A percentile compares a stretch with the other conserved stretches of the same genome.
phyloP scores from a whole-genome alignment of 352 stramenopile genomes.

The Phytophthora ramorum region DNA sequence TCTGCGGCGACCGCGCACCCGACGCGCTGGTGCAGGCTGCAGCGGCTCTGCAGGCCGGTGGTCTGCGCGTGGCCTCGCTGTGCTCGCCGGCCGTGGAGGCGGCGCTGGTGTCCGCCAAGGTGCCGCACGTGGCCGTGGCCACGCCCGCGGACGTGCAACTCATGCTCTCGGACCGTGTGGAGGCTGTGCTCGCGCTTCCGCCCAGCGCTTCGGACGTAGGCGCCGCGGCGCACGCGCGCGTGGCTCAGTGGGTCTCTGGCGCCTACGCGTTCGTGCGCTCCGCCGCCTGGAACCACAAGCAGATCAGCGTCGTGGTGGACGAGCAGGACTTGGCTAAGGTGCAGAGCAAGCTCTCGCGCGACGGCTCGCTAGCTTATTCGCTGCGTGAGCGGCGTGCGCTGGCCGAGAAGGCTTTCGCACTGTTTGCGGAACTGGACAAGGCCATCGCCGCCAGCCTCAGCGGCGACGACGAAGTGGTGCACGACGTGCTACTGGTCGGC shows the following conservation, averaged over 20 bases:
- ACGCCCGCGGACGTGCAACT: slow-evolving; percentile 71
- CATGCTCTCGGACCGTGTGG: slow-evolving; percentile 73
- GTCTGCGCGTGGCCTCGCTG: slow-evolving; percentile 71
- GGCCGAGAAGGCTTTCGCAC: slow-evolving; percentile 81
- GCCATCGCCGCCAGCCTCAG: slow-evolving; percentile 63
- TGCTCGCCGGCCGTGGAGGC: slow-evolving; percentile 56
- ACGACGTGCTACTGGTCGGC: slow-evolving; percentile 93
- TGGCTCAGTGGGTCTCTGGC: slow-evolving; percentile 77
- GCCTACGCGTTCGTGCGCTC: slow-evolving; percentile 84
- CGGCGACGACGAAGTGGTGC: slow-evolving; percentile 64
- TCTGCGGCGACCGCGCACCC: slow-evolving; percentile 63
- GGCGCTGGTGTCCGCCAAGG: slow-evolving; percentile 74
- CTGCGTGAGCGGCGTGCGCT: slow-evolving; percentile 71
- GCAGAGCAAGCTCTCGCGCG: slow-evolving; percentile 60
- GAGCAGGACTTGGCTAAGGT: slow-evolving; percentile 62
- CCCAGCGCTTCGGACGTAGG: slow-evolving; percentile 36
- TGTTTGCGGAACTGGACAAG: slow-evolving; percentile 79
- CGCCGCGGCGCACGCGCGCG: slow-evolving; percentile 45
- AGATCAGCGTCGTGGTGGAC: slow-evolving; percentile 85
- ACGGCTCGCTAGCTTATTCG: slow-evolving; percentile 73
- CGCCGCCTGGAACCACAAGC: slow-evolving; percentile 88
- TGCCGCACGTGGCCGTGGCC: slow-evolving; percentile 74
- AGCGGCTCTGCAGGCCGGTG: slow-evolving; percentile 56
- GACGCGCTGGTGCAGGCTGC: slow-evolving; percentile 56
- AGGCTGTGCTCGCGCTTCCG: slow-evolving; percentile 70